These are phyloP conservation scores for Taiozyma sp. DNA, from an alignment of 1,139 yeast species.

Conservation along the genomic window DNA sequence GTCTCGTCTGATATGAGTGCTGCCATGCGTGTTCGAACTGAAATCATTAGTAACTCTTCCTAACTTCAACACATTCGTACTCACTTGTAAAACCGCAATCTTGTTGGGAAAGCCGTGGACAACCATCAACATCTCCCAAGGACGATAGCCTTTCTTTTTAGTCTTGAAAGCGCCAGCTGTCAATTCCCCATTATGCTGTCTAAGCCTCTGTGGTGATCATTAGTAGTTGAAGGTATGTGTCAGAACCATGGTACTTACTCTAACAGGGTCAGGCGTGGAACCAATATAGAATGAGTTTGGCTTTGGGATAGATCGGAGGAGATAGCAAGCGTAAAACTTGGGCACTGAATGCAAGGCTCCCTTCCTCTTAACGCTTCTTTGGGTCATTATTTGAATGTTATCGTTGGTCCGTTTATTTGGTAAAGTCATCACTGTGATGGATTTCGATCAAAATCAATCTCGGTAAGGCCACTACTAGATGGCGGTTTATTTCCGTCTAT, in stretches of 20 bases:
- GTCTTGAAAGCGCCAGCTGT: slow-evolving; percentile 71
- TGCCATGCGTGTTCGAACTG: slow-evolving; percentile 73
- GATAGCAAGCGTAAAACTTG: slow-evolving; percentile 60
- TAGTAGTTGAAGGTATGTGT: neutral
- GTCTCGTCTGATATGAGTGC: slow-evolving; percentile 63
- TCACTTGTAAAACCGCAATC: slow-evolving; percentile 56
- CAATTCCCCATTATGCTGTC: slow-evolving; percentile 76
- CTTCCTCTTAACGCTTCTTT: neutral
- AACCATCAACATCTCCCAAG: slow-evolving; percentile 65
- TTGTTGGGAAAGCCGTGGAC: slow-evolving; percentile 74
- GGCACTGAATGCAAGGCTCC: slow-evolving; percentile 19
- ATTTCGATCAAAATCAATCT: no score
- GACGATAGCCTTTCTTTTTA: slow-evolving; percentile 48
- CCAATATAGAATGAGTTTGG: slow-evolving; percentile 65
- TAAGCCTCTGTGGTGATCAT: slow-evolving; percentile 35
- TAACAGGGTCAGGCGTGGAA: slow-evolving; percentile 68
- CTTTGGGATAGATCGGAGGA: slow-evolving; percentile 53
- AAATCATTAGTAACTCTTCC: neutral
- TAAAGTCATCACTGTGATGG: no score
- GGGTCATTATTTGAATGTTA: neutral
- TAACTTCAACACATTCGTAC: slow-evolving; percentile 30
- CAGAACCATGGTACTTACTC: slow-evolving; percentile 25
- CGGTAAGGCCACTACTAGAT: neutral
- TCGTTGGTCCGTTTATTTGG: no score
- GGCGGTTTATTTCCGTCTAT: neutral